Evolutionary conservation across 208 protist species (phyloP).

Genomic region (Trypanosoma cruzi): DNA sequence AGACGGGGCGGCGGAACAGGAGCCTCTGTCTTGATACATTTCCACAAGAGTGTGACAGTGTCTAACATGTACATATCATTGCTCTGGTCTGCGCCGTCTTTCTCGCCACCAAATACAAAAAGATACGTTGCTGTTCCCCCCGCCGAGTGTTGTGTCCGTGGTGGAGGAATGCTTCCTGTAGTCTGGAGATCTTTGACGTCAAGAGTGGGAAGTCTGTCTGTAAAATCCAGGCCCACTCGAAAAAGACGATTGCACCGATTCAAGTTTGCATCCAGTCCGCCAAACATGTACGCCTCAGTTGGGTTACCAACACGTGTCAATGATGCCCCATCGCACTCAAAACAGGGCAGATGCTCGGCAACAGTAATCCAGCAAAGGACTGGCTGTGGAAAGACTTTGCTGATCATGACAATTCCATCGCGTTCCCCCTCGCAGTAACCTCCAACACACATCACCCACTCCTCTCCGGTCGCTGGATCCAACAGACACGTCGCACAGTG

Average conservation of each 20-base stretch:
- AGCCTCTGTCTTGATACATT: slow-evolving; percentile 13
- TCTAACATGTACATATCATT: slow-evolving; percentile 49
- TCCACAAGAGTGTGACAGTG: slow-evolving; percentile 44
- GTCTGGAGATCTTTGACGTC: slow-evolving; percentile 26
- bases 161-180: slow-evolving; percentile 42
- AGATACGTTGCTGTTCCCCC: slow-evolving; percentile 32
- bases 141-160: slow-evolving; percentile 55
- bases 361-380: slow-evolving; percentile 41
- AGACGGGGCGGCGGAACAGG: slow-evolving; percentile 43
- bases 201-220: slow-evolving; percentile 2
- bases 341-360: slow-evolving; percentile 11
- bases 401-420: slow-evolving; percentile 33
- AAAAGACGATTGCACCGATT: slow-evolving; percentile 47
- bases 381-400: slow-evolving; percentile 25
- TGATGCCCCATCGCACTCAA: slow-evolving; percentile 65
- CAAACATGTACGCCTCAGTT: slow-evolving; percentile 62
- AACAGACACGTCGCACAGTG: slow-evolving; percentile 57
- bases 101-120: slow-evolving; percentile 72
- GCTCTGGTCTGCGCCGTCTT: slow-evolving; percentile 47
- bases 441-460: slow-evolving; percentile 55
- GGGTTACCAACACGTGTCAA: slow-evolving; percentile 34
- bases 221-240: background rate
- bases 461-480: slow-evolving; percentile 1
- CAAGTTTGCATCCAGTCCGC: slow-evolving; percentile 55
- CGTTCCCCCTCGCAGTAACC: slow-evolving; percentile 69